These are phyloP conservation scores for Solanum aculeatissimum DNA, from an alignment of 305 asterid genomes.

Conservation along the genomic window DNA sequence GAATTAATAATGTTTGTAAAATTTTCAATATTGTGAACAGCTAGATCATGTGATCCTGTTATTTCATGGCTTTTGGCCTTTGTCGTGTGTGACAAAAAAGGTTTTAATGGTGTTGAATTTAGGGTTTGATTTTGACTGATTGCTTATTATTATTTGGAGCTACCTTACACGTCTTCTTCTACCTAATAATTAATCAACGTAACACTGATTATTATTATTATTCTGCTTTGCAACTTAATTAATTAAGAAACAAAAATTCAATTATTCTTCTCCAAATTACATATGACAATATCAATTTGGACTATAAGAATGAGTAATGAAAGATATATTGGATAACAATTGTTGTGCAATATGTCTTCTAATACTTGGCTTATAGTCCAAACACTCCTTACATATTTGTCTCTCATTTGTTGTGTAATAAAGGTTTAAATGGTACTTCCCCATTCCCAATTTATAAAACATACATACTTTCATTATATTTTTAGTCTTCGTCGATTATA, in stretches of 20 bases:
- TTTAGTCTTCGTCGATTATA: no score
- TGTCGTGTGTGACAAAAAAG: not conserved
- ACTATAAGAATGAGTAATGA: not conserved
- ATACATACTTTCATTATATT: no score
- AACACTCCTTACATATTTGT: not conserved
- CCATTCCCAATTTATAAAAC: no score
- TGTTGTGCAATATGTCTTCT: not conserved
- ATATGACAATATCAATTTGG: not conserved
- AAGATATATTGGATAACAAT: not conserved
- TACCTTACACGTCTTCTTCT: not conserved
- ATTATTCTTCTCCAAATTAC: not conserved
- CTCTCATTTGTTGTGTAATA: not conserved
- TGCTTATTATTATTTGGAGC: not conserved
- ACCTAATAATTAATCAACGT: not conserved
- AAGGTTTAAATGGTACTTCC: no score
- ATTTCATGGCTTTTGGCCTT: not conserved
- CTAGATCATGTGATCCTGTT: not conserved
- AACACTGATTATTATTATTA: not conserved
- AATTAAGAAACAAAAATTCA: not conserved
- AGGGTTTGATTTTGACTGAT: not conserved
- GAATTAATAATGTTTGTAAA: not conserved
- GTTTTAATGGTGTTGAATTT: not conserved
- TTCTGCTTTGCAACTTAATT: not conserved
- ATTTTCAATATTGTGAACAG: not conserved
- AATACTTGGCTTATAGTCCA: not conserved